phyloP scores from a whole-genome alignment of 257 asterid species.

The Solanum lycopersicoides region DNA sequence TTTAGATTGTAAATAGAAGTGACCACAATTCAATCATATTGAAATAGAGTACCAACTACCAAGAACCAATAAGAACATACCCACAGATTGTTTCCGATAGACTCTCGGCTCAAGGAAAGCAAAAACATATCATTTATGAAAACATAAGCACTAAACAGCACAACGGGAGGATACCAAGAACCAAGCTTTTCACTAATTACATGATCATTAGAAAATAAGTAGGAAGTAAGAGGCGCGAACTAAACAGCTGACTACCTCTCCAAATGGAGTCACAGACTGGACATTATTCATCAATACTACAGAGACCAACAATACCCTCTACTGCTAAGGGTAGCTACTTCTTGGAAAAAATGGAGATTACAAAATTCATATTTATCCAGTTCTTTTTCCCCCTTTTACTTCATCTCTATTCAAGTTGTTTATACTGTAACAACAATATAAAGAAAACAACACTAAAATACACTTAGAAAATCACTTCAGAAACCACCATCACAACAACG shows the following conservation, averaged over 20 bases:
- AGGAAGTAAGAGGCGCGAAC: no score
- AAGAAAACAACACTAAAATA: background rate
- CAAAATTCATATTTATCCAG: slow-evolving; percentile 14
- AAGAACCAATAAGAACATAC: background rate
- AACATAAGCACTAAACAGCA: no score
- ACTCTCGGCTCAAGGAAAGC: background rate
- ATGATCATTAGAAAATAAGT: no score
- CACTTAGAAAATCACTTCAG: background rate
- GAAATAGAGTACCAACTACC: background rate
- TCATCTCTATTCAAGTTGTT: slow-evolving; percentile 37
- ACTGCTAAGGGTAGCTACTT: no score
- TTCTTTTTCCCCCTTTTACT: slow-evolving; percentile 22
- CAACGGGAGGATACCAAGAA: no score
- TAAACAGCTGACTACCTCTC: no score
- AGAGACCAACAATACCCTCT: no score
- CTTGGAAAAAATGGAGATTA: no score
- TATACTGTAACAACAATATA: slow-evolving; percentile 8
- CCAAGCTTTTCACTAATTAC: background rate
- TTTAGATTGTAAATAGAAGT: no score
- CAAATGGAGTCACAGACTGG: no score
- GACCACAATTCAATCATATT: background rate
- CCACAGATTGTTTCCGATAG: background rate
- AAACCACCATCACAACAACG: background rate
- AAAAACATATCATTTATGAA: no score
- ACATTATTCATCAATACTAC: no score